Percentiles rank a stretch among this genome's conserved stretches.
phyloP scores from a whole-genome alignment of 2,329 filamentous ascomycete species.

The Fusarium sublunatum region DNA sequence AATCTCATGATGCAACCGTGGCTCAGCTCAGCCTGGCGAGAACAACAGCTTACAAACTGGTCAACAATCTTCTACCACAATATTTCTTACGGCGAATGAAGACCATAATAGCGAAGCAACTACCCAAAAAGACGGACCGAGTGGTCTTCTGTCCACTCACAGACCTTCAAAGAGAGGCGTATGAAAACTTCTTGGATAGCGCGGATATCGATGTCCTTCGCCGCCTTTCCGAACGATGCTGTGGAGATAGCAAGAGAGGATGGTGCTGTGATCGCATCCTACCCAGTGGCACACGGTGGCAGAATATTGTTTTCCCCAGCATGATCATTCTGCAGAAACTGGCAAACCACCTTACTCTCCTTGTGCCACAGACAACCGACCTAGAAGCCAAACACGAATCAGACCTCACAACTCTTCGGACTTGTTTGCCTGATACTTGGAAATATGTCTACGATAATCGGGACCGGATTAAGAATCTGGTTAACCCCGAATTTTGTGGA shows the following conservation, averaged over 20 bases:
- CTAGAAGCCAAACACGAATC: conserved; percentile 78
- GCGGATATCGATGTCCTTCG: conserved; percentile 77
- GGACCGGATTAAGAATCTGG: conserved; percentile 82
- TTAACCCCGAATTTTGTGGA: conserved; percentile 91
- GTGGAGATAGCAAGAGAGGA: conserved; percentile 73
- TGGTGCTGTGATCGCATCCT: conserved; percentile 80
- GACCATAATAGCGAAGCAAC: conserved; percentile 86
- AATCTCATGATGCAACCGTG: conserved; percentile 90
- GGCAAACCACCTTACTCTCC: conserved; percentile 89
- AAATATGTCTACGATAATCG: conserved; percentile 76
- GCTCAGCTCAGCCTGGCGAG: conserved; percentile 84
- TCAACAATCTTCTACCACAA: conserved; percentile 85
- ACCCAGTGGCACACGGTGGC: conserved; percentile 74
- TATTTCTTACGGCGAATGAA: conserved; percentile 97
- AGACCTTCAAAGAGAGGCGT: conserved; percentile 81
- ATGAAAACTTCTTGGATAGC: conserved; percentile 80
- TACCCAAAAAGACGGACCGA: conserved; percentile 93
- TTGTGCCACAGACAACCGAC: conserved; percentile 77
- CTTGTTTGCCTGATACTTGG: conserved; percentile 81
- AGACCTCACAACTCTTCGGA: conserved; percentile 78
- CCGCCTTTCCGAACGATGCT: conserved; percentile 73
- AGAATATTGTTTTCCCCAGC: conserved; percentile 83
- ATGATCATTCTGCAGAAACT: conserved; percentile 88
- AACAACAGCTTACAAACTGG: conserved; percentile 84
- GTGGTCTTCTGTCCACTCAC: conserved; percentile 96